A percentile compares a stretch with the other conserved stretches of the same genome.
Evolutionary conservation across 2,329 filamentous ascomycete genomes (phyloP).

Genomic region (Ophiocordyceps robertsii): DNA sequence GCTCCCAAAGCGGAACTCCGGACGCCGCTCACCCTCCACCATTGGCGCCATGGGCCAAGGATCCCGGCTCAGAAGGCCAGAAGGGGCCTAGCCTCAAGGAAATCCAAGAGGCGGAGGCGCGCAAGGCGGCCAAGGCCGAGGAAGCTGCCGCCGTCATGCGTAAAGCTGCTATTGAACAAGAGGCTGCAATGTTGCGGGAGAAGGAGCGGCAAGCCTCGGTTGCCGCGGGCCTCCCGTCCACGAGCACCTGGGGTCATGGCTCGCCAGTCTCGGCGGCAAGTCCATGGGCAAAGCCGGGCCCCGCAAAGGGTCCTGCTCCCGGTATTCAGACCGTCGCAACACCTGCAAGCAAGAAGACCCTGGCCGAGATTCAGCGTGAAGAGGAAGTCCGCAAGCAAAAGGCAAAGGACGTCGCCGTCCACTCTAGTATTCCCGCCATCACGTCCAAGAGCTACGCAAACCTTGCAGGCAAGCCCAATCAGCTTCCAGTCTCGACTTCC

Average conservation of each 20-base stretch:
- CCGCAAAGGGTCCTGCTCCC: slow-evolving; percentile 24
- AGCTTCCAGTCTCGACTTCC: slow-evolving; percentile 19
- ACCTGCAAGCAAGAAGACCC: slow-evolving; percentile 60
- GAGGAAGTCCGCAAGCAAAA: slow-evolving; percentile 73
- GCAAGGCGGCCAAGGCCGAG: slow-evolving; percentile 81
- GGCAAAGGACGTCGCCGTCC: slow-evolving; percentile 36
- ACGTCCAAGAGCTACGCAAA: slow-evolving; percentile 86
- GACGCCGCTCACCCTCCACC: slow-evolving; percentile 49
- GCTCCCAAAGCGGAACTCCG: slow-evolving; percentile 70
- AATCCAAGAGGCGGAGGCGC: slow-evolving; percentile 91
- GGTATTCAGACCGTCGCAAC: slow-evolving; percentile 10
- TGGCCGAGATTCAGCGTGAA: slow-evolving; percentile 93
- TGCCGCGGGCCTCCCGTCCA: slow-evolving; percentile 68
- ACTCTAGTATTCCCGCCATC: slow-evolving; percentile 32
- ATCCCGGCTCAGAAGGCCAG: slow-evolving; percentile 52
- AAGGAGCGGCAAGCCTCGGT: slow-evolving; percentile 38
- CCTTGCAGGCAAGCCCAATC: slow-evolving; percentile 63
- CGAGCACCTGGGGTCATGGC: slow-evolving; percentile 76
- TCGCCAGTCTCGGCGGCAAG: slow-evolving; percentile 55
- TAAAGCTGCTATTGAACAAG: slow-evolving; percentile 67
- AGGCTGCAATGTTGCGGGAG: slow-evolving; percentile 46
- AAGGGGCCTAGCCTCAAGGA: slow-evolving; percentile 90
- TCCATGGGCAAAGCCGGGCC: slow-evolving; percentile 55
- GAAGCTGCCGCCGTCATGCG: slow-evolving; percentile 66
- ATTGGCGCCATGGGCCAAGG: slow-evolving; percentile 89